Conservation (phyloP, 306 rosid genomes). For the Acacia confusa region DNA sequence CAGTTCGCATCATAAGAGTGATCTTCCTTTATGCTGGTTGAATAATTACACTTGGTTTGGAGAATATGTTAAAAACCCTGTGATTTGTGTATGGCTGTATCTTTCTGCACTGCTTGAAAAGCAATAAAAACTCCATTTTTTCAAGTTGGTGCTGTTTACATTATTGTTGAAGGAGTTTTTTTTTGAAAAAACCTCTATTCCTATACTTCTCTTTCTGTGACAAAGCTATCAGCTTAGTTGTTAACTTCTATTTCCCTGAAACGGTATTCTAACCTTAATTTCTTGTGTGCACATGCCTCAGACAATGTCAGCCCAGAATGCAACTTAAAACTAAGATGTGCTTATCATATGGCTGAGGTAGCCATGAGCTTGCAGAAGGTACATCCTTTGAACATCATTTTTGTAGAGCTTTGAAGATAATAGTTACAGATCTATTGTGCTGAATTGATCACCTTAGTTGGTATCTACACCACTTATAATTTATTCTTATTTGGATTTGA, state of each 20-base stretch:
- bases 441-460: constrained; percentile 16
- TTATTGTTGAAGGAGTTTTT: constrained; percentile 19
- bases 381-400: constrained; percentile 36
- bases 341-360: constrained; percentile 85
- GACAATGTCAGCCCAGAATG: constrained; percentile 78
- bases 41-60: background rate
- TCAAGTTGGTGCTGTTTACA: constrained; percentile 16
- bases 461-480: background rate
- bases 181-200: background rate
- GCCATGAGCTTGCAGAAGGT: constrained; percentile 95
- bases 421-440: constrained; percentile 7
- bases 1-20: constrained; percentile 7
- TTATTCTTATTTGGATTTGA: constrained; percentile 19
- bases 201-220: background rate
- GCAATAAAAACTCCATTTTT: background rate
- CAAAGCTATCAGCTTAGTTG: constrained; percentile 6
- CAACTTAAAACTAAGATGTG: constrained; percentile 74
- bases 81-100: background rate
- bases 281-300: constrained; percentile 37
- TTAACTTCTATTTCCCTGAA: constrained; percentile 6
- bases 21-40: constrained; percentile 15
- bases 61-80: constrained; percentile 15
- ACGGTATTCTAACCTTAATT: constrained; percentile 26
- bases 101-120: no score
- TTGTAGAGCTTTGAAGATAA: constrained; percentile 25